A percentile compares a stretch with the other conserved stretches of the same genome.
Evolutionary conservation across 192 early-diverging fungal genomes (phyloP).

Genomic region (Chytriomyces hyalinus): DNA sequence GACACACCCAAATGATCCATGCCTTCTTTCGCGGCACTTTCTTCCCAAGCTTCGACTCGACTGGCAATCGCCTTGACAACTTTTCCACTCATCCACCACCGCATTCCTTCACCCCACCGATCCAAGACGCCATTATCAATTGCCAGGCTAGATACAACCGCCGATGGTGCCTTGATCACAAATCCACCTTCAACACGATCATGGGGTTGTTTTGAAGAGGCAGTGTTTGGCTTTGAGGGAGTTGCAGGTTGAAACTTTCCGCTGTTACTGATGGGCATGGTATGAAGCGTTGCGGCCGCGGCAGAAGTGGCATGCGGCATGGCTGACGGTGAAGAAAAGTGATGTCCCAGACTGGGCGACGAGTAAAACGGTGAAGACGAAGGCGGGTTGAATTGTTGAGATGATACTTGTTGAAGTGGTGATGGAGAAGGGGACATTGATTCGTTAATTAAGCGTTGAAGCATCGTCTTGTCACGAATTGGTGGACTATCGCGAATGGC

Average conservation of each 20-base stretch:
- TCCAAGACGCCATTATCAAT: background rate
- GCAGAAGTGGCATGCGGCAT: too few species aligned
- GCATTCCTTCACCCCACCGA: constrained; percentile 14
- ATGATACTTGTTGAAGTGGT: background rate
- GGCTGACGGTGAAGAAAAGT: background rate
- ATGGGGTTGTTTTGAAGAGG: background rate
- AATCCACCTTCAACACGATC: constrained; percentile 33
- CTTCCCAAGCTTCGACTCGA: background rate
- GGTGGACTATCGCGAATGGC: background rate
- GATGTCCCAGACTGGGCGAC: background rate
- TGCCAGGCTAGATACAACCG: background rate
- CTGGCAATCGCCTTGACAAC: constrained; percentile 12
- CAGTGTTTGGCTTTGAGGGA: background rate
- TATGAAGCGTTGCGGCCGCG: background rate
- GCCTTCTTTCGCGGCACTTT: background rate
- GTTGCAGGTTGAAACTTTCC: constrained; percentile 18
- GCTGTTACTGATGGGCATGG: background rate
- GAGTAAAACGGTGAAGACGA: background rate
- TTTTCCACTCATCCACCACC: constrained; percentile 1
- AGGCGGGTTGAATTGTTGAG: background rate
- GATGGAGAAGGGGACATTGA: background rate
- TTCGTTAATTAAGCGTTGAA: background rate
- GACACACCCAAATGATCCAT: background rate
- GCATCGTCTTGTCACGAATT: background rate
- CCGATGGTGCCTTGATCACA: constrained; percentile 14